phyloP scores from a whole-genome alignment of 495 filamentous ascomycete species.

The Annulohypoxylon stygium region DNA sequence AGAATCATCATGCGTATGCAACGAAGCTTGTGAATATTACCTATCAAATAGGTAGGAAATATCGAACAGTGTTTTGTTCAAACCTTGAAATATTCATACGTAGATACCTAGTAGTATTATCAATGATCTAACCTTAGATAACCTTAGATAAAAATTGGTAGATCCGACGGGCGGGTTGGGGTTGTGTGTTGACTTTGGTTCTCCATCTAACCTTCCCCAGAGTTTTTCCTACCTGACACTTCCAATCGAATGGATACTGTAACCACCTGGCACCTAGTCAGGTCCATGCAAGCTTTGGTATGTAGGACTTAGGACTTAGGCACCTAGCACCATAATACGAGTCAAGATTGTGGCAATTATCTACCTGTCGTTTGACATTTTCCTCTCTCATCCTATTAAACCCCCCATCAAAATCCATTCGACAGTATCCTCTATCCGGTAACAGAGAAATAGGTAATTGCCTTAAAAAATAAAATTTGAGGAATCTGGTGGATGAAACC shows the following conservation, averaged over 20 bases:
- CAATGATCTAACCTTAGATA: conserved; percentile 14
- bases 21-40: not conserved
- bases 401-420: not conserved
- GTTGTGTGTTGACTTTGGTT: not conserved
- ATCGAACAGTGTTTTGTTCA: not conserved
- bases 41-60: not conserved
- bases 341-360: not conserved
- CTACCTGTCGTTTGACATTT: not conserved
- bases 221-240: not conserved
- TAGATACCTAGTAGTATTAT: not conserved
- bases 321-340: not conserved
- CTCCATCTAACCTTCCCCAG: not conserved
- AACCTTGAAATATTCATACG: not conserved
- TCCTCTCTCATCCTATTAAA: not conserved
- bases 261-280: not conserved
- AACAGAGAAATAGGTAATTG: not conserved
- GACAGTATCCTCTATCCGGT: not conserved
- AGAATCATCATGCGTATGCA: not conserved
- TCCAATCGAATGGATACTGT: not conserved
- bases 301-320: no score
- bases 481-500: not conserved
- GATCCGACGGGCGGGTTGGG: conserved; percentile 2
- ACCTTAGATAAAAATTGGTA: conserved; percentile 29
- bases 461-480: not conserved
- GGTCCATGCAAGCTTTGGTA: not conserved